Conservation (phyloP, 208 protist genomes). For the Wallacemonas collosoma region DNA sequence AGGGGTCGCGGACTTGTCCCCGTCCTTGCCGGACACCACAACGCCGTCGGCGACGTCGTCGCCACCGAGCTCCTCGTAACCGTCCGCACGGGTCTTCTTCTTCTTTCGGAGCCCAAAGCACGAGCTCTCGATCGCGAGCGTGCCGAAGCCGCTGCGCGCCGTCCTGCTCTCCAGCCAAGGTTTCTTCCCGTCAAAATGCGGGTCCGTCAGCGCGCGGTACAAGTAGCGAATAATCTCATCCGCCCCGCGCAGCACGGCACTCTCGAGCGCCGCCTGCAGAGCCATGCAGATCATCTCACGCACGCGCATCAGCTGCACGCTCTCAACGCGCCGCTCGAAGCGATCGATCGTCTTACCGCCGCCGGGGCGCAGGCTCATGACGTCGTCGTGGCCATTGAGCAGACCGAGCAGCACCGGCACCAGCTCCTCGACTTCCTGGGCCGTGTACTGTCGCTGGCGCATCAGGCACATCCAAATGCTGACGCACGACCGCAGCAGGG, state of each 20-base stretch:
- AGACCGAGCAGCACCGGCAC: conserved; percentile 58
- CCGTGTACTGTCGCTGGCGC: conserved; percentile 54
- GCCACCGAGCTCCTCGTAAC: conserved; percentile 23
- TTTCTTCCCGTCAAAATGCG: conserved; percentile 14
- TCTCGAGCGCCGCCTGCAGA: conserved; percentile 43
- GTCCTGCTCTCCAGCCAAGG: conserved; percentile 14
- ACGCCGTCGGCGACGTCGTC: conserved; percentile 13
- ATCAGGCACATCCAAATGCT: conserved; percentile 53
- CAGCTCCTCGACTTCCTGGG: conserved; percentile 42
- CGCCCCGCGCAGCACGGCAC: conserved; percentile 40
- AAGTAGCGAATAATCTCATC: conserved; percentile 69
- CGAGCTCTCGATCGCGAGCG: conserved; percentile 11
- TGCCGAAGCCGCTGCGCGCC: background rate
- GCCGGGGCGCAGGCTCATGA: conserved; percentile 19
- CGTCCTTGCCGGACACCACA: background rate
- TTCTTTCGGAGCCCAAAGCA: conserved; percentile 19
- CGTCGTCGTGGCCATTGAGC: conserved; percentile 55
- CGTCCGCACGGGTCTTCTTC: conserved; percentile 19
- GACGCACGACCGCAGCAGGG: conserved; percentile 47
- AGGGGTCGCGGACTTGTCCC: conserved; percentile 5
- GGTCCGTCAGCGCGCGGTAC: conserved; percentile 42
- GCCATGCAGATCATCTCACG: conserved; percentile 72
- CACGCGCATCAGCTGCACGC: conserved; percentile 47
- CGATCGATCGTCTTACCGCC: conserved; percentile 23
- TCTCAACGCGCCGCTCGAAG: conserved; percentile 46